Evolutionary conservation across 2,329 filamentous ascomycete genomes (phyloP).

Genomic region (Stagonosporopsis cucurbitacearum): DNA sequence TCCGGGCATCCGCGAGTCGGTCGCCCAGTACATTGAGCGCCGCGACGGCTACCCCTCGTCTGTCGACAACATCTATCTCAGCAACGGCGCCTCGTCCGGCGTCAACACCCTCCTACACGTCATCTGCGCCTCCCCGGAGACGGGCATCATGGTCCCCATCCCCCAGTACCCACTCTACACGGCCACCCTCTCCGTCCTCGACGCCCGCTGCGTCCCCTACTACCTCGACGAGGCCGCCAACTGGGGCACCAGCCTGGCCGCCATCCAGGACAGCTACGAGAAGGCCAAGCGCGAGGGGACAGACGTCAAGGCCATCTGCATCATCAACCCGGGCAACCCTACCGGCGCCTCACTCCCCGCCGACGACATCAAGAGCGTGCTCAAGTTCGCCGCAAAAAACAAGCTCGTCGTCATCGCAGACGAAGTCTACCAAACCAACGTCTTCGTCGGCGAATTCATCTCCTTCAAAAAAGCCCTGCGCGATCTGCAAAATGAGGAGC

Average conservation of each 20-base stretch:
- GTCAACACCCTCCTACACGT: conserved; percentile 93
- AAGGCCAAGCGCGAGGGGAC: conserved; percentile 78
- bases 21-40: conserved; percentile 90
- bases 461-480: conserved; percentile 93
- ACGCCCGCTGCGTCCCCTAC: conserved; percentile 90
- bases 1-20: conserved; percentile 82
- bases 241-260: conserved; percentile 87
- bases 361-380: conserved; percentile 80
- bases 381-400: conserved; percentile 85
- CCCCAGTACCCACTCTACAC: conserved; percentile 99
- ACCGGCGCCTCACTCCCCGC: conserved; percentile 85
- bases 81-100: conserved; percentile 87
- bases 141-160: conserved; percentile 90
- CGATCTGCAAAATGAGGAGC: conserved; percentile 72
- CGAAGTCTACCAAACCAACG: conserved; percentile 99
- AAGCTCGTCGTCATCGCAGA: conserved; percentile 90
- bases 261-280: conserved; percentile 74
- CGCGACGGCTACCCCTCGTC: conserved; percentile 89
- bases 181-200: conserved; percentile 82
- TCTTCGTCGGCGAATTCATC: conserved; percentile 92
- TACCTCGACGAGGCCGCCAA: conserved; percentile 83
- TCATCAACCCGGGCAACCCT: conserved; percentile 98
- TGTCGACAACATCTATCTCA: conserved; percentile 84
- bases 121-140: conserved; percentile 77
- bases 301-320: conserved; percentile 89